Percentiles rank a stretch among this genome's conserved stretches.
phyloP scores from a whole-genome alignment of 345 rosid species.

The Gossypium turneri region DNA sequence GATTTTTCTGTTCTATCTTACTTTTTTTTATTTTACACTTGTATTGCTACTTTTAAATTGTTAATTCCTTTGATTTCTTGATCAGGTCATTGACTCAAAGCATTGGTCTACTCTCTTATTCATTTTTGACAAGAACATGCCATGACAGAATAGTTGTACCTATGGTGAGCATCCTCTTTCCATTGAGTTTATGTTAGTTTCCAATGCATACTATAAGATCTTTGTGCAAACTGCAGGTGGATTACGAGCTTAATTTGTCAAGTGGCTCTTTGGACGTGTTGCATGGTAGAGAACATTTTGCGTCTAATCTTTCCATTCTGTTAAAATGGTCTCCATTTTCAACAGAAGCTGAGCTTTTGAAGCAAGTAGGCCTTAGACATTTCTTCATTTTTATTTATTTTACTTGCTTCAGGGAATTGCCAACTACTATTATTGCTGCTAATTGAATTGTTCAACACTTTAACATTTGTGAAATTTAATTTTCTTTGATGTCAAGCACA shows the following conservation, averaged over 20 bases:
- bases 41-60: not conserved
- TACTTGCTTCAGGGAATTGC: not conserved
- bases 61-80: slow-evolving; percentile 12
- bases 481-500: not conserved
- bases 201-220: slow-evolving; percentile 4
- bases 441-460: not conserved
- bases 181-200: not conserved
- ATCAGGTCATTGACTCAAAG: slow-evolving; percentile 66
- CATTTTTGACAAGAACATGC: slow-evolving; percentile 69
- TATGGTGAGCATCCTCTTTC: slow-evolving; percentile 56
- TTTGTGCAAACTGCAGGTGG: slow-evolving; percentile 50
- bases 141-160: slow-evolving; percentile 90
- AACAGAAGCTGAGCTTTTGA: slow-evolving; percentile 78
- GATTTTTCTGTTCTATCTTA: not conserved
- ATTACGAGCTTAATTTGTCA: slow-evolving; percentile 50
- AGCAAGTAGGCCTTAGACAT: slow-evolving; percentile 52
- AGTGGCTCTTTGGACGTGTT: slow-evolving; percentile 37
- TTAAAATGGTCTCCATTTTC: slow-evolving; percentile 89
- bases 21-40: not conserved
- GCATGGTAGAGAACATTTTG: slow-evolving; percentile 54
- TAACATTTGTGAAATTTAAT: not conserved
- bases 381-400: not conserved
- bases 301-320: slow-evolving; percentile 61
- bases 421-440: not conserved
- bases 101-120: slow-evolving; percentile 84